Percentiles rank a stretch among this genome's conserved stretches.
Conservation (phyloP, 176 grass and related monocot species). For the Luzula sylvatica region DNA sequence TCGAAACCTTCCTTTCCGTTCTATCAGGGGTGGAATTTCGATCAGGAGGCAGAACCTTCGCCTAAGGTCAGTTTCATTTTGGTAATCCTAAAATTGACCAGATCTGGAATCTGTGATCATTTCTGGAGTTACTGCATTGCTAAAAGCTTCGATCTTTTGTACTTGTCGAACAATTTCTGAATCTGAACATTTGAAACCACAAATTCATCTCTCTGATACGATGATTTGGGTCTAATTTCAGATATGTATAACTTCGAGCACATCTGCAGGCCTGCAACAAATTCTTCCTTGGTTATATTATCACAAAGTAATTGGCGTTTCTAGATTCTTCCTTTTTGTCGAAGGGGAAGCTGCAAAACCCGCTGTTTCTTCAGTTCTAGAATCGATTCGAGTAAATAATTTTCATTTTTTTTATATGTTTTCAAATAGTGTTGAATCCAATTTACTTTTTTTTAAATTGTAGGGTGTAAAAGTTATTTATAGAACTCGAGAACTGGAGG, state of each 20-base stretch:
- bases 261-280: constrained; percentile 76
- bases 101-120: constrained; percentile 4
- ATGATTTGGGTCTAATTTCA: constrained; percentile 24
- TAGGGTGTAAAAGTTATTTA: constrained; percentile 95
- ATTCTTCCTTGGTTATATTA: constrained; percentile 99
- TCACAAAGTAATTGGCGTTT: constrained; percentile 95
- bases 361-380: constrained; percentile 66
- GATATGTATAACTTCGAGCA: constrained; percentile 92
- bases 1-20: constrained; percentile 69
- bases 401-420: neutral
- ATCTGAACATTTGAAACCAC: neutral
- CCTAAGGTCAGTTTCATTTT: constrained; percentile 51
- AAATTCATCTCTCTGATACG: constrained; percentile 4
- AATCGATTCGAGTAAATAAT: constrained; percentile 71
- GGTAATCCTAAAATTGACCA: neutral
- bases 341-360: constrained; percentile 97
- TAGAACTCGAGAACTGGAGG: constrained; percentile 88
- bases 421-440: constrained; percentile 11
- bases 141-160: neutral
- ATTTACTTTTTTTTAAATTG: constrained; percentile 1
- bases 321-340: constrained; percentile 83
- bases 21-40: constrained; percentile 74
- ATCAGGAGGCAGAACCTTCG: constrained; percentile 38
- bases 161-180: no score
- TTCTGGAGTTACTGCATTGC: neutral